Evolutionary conservation across 352 stramenopile genomes (phyloP).

Genomic region (Pythium myriotylum): DNA sequence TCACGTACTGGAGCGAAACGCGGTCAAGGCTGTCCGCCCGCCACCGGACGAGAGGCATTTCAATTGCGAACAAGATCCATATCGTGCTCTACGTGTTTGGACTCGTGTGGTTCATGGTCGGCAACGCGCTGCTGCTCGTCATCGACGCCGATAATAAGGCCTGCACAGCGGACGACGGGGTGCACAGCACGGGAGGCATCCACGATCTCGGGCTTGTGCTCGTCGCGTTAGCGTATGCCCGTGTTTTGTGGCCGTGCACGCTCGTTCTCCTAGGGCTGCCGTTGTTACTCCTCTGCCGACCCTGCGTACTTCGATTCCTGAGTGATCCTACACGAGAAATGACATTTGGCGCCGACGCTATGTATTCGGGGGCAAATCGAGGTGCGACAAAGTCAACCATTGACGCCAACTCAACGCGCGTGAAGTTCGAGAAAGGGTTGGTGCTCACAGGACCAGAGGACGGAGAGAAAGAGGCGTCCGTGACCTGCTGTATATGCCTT

Average conservation of each 20-base stretch:
- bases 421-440: slow-evolving; percentile 18
- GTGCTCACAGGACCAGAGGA: background rate
- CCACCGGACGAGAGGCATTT: slow-evolving; percentile 14
- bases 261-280: slow-evolving; percentile 24
- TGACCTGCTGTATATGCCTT: slow-evolving; percentile 27
- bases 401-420: slow-evolving; percentile 14
- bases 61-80: slow-evolving; percentile 20
- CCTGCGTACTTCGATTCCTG: slow-evolving; percentile 23
- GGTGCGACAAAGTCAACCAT: slow-evolving; percentile 23
- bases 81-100: slow-evolving; percentile 27
- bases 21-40: slow-evolving; percentile 6
- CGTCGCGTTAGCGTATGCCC: slow-evolving; percentile 26
- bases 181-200: slow-evolving; percentile 9
- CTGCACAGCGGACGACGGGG: slow-evolving; percentile 2
- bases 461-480: slow-evolving; percentile 10
- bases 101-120: slow-evolving; percentile 28
- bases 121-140: slow-evolving; percentile 26
- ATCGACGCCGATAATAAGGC: slow-evolving; percentile 25
- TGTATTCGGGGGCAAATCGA: slow-evolving; percentile 9
- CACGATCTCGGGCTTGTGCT: slow-evolving; percentile 19
- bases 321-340: slow-evolving; percentile 18
- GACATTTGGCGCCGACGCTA: slow-evolving; percentile 2
- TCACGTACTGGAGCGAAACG: slow-evolving; percentile 25
- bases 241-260: slow-evolving; percentile 29
- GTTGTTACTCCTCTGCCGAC: slow-evolving; percentile 20